These are phyloP conservation scores for Dispira simplex DNA, from an alignment of 192 early-diverging fungal species.

Conservation along the genomic window DNA sequence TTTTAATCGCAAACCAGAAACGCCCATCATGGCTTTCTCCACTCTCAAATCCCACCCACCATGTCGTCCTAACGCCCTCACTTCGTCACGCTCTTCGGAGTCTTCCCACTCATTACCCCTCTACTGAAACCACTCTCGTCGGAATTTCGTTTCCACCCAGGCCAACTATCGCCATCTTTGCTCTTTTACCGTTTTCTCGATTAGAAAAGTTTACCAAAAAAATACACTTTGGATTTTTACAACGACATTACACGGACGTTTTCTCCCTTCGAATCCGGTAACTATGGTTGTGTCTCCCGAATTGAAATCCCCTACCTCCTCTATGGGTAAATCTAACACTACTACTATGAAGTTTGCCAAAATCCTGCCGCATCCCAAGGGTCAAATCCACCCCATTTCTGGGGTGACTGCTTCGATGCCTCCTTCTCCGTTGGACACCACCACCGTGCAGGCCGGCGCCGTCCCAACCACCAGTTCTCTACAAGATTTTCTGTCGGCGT, in stretches of 20 bases:
- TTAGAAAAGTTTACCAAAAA: neutral
- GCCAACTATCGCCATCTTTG: neutral
- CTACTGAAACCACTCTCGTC: neutral
- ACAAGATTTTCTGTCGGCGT: neutral
- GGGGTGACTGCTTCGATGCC: neutral
- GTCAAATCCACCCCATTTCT: neutral
- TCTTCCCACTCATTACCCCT: neutral
- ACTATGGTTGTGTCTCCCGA: neutral
- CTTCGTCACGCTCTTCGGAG: neutral
- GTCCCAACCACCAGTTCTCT: too few species aligned
- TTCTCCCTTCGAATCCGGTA: too few species aligned
- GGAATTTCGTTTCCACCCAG: neutral
- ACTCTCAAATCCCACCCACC: neutral
- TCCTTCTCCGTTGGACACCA: neutral
- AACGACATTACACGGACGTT: conserved; percentile 9
- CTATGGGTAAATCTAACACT: neutral
- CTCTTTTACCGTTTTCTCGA: neutral
- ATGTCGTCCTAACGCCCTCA: conserved; percentile 9
- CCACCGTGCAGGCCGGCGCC: too few species aligned
- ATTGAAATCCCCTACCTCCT: neutral
- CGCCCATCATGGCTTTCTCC: conserved; percentile 9
- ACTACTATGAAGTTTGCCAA: neutral
- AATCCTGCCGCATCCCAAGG: conserved; percentile 3
- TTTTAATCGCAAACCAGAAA: neutral
- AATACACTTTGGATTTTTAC: neutral